Percentiles rank a stretch among this genome's conserved stretches.
These are phyloP conservation scores for Prunus padus DNA, from an alignment of 306 rosid species.

Conservation along the genomic window DNA sequence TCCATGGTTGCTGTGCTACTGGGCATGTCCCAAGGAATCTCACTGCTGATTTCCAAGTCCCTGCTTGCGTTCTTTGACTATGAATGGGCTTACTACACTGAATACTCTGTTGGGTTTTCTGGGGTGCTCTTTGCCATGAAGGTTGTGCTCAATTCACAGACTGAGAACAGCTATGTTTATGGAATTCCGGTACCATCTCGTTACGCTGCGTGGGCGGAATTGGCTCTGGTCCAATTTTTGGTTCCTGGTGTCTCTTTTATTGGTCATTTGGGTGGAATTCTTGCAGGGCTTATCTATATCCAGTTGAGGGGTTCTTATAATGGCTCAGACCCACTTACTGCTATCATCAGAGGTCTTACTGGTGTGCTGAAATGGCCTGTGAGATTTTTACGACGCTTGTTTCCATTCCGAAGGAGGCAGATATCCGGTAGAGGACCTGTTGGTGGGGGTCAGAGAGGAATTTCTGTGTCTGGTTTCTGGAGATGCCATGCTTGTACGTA, in stretches of 20 bases:
- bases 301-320: conserved; percentile 42
- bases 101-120: conserved; percentile 80
- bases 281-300: conserved; percentile 71
- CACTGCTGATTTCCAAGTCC: conserved; percentile 65
- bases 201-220: conserved; percentile 89
- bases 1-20: conserved; percentile 70
- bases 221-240: conserved; percentile 63
- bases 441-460: conserved; percentile 37
- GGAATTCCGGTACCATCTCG: conserved; percentile 64
- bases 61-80: conserved; percentile 63
- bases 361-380: conserved; percentile 53
- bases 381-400: conserved; percentile 27
- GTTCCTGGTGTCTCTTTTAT: conserved; percentile 83
- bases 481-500: conserved; percentile 71
- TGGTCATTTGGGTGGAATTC: conserved; percentile 87
- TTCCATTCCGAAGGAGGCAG: conserved; percentile 30
- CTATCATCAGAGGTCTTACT: conserved; percentile 40
- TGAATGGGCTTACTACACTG: conserved; percentile 53
- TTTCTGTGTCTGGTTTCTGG: conserved; percentile 45
- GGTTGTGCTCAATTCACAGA: conserved; percentile 66
- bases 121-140: conserved; percentile 94
- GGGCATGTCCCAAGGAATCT: conserved; percentile 69
- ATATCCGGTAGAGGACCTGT: conserved; percentile 63
- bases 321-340: conserved; percentile 49
- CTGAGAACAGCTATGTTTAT: conserved; percentile 39